phyloP scores from a whole-genome alignment of 2,329 filamentous ascomycete genomes.

The Arthroderma uncinatum region DNA sequence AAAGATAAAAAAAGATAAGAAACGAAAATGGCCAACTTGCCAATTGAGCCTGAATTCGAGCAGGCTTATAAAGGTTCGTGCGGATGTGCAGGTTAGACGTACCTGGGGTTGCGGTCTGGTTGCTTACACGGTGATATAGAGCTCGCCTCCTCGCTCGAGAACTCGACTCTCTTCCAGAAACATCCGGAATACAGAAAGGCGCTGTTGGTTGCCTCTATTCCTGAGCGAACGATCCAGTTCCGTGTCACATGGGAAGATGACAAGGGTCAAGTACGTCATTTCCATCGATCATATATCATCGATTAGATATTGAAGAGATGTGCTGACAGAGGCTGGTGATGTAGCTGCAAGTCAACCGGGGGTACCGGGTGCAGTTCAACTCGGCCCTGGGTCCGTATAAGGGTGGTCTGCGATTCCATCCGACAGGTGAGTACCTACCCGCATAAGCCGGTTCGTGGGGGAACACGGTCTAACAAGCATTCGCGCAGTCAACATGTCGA shows the following conservation, averaged over 20 bases:
- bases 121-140: slow-evolving; percentile 44
- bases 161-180: slow-evolving; percentile 84
- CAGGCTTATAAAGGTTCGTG: slow-evolving; percentile 85
- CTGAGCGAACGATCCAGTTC: slow-evolving; percentile 95
- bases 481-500: slow-evolving; percentile 44
- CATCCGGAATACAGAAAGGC: slow-evolving; percentile 91
- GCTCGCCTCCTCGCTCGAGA: slow-evolving; percentile 87
- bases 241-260: slow-evolving; percentile 95
- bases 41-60: slow-evolving; percentile 91
- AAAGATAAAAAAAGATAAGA: neutral
- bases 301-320: neutral
- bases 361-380: slow-evolving; percentile 97
- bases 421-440: slow-evolving; percentile 43
- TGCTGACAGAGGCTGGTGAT: slow-evolving; percentile 10
- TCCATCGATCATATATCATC: too few relatives aligned
- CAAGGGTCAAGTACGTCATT: slow-evolving; percentile 46
- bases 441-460: neutral
- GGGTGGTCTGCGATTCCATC: slow-evolving; percentile 91
- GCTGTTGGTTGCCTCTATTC: slow-evolving; percentile 74
- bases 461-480: neutral
- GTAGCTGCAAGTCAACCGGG: slow-evolving; percentile 79
- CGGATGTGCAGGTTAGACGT: slow-evolving; percentile 6
- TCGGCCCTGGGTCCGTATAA: slow-evolving; percentile 95
- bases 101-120: neutral
- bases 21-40: slow-evolving; percentile 65